phyloP scores from a whole-genome alignment of 1,139 yeast species.

The Pichia sp. region DNA sequence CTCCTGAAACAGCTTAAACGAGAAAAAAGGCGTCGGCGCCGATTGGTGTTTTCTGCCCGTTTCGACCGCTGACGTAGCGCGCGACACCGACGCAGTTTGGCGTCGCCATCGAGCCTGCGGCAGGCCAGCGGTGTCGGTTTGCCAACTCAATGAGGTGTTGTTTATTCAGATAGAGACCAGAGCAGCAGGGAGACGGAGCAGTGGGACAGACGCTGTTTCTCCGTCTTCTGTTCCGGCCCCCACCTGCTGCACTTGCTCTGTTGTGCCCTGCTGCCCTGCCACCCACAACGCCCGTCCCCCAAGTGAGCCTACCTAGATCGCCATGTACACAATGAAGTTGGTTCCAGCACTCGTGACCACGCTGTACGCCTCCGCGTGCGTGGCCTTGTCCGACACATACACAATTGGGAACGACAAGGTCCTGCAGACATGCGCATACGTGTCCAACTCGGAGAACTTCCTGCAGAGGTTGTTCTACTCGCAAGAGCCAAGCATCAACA shows the following conservation, averaged over 20 bases:
- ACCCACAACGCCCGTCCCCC: too few relatives aligned
- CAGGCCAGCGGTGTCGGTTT: background rate
- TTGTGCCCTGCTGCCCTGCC: too few relatives aligned
- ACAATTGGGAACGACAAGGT: slow-evolving; percentile 20
- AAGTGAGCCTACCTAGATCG: too few relatives aligned
- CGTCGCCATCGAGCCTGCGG: background rate
- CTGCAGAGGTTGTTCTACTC: slow-evolving; percentile 9
- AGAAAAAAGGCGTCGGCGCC: too few relatives aligned
- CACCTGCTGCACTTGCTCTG: too few relatives aligned
- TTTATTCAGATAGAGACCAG: too few relatives aligned
- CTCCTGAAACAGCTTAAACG: too few relatives aligned
- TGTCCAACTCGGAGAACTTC: slow-evolving; percentile 25
- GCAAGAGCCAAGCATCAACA: slow-evolving; percentile 10
- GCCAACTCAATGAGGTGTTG: too few relatives aligned
- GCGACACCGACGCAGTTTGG: background rate
- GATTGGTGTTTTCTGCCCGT: background rate
- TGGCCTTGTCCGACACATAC: slow-evolving; percentile 25
- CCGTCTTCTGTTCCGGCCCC: too few relatives aligned
- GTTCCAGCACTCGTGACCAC: background rate
- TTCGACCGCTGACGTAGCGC: too few relatives aligned
- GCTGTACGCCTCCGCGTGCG: background rate
- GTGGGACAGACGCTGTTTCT: too few relatives aligned
- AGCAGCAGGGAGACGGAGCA: too few relatives aligned
- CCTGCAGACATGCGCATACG: slow-evolving; percentile 31
- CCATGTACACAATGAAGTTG: background rate